Conservation (phyloP, 768 basidiomycete species). For the Auricularia cornea region DNA sequence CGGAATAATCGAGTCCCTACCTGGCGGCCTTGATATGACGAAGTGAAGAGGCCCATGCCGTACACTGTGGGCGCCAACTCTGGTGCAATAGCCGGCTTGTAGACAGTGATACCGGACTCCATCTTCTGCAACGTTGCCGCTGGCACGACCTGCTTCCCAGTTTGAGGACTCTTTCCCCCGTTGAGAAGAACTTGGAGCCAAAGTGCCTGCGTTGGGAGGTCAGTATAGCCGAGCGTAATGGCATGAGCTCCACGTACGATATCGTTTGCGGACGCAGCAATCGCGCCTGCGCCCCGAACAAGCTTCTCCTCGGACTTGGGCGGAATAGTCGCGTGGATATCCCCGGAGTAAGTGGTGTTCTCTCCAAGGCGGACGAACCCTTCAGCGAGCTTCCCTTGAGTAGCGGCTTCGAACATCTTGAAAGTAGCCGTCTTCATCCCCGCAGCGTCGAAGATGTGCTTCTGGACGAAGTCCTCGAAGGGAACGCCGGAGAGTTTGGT, state of each 20-base stretch:
- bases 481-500: background rate
- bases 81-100: background rate
- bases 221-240: background rate
- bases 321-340: background rate
- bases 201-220: background rate
- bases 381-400: background rate
- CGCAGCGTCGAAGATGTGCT: background rate
- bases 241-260: background rate
- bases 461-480: background rate
- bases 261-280: background rate
- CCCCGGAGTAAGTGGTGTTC: background rate
- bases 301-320: background rate
- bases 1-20: background rate
- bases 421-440: background rate
- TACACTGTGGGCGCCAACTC: background rate
- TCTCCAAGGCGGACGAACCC: background rate
- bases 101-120: background rate
- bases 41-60: background rate
- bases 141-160: background rate
- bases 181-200: background rate
- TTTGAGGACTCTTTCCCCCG: background rate
- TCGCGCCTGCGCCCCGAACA: background rate
- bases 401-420: background rate
- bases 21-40: background rate
- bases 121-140: background rate